Conservation (phyloP, 2,329 filamentous ascomycete genomes). For the Aspergillus aculeatinus region DNA sequence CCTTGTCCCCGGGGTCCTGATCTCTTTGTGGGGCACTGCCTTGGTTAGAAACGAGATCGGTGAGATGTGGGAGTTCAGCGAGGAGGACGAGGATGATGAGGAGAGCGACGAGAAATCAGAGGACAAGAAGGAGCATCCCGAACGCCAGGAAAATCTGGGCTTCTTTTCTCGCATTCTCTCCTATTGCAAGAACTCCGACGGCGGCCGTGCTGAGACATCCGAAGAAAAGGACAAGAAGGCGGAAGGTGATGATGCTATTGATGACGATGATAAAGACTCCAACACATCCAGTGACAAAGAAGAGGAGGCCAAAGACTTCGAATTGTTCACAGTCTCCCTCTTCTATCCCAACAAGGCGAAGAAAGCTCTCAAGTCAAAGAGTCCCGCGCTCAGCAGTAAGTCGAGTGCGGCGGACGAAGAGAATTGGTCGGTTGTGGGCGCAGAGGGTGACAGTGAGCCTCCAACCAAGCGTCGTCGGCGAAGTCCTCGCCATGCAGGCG, state of each 20-base stretch:
- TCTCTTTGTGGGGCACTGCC: conserved; percentile 73
- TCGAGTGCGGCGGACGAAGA: conserved; percentile 15
- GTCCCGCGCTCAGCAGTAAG: background rate
- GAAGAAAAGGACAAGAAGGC: conserved; percentile 36
- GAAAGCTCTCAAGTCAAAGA: conserved; percentile 2
- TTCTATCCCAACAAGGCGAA: conserved; percentile 28
- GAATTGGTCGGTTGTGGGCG: conserved; percentile 21
- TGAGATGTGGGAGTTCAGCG: conserved; percentile 79
- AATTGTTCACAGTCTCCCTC: conserved; percentile 35
- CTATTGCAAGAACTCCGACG: conserved; percentile 14
- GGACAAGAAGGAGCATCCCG: conserved; percentile 41
- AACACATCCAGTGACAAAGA: background rate
- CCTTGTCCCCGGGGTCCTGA: conserved; percentile 81
- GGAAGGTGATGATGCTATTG: conserved; percentile 6
- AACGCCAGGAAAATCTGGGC: conserved; percentile 9
- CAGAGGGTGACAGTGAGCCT: conserved; percentile 29
- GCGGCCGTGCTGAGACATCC: background rate
- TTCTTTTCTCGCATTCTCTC: conserved; percentile 32
- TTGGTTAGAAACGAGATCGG: conserved; percentile 67
- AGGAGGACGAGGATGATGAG: conserved; percentile 51
- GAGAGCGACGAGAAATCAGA: conserved; percentile 12
- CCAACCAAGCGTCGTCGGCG: conserved; percentile 37
- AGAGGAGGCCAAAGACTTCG: conserved; percentile 18
- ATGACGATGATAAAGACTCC: background rate
- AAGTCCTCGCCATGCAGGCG: conserved; percentile 23